Evolutionary conservation across 2,329 filamentous ascomycete species (phyloP).

Genomic region (Davidsoniella virescens): DNA sequence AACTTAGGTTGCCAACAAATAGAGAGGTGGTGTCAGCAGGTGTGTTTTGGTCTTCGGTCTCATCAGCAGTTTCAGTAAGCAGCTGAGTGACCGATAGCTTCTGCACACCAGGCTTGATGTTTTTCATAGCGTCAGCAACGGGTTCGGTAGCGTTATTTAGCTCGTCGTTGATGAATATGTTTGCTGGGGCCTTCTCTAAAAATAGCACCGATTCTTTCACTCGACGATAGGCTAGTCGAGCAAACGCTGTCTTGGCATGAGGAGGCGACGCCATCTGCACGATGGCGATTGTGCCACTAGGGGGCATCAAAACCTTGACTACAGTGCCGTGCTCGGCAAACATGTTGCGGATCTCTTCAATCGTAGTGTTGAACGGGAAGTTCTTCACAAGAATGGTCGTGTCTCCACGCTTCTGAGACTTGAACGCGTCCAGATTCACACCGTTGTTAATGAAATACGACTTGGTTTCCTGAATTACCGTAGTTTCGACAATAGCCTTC

Average conservation of each 20-base stretch:
- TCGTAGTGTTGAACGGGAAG: slow-evolving; percentile 67
- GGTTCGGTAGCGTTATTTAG: slow-evolving; percentile 18
- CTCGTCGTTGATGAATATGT: slow-evolving; percentile 43
- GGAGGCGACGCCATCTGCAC: slow-evolving; percentile 69
- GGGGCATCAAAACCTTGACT: slow-evolving; percentile 74
- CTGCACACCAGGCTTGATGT: slow-evolving; percentile 28
- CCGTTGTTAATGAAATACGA: slow-evolving; percentile 76
- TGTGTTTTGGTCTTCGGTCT: slow-evolving; percentile 39
- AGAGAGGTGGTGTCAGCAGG: slow-evolving; percentile 49
- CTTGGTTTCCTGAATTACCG: slow-evolving; percentile 92
- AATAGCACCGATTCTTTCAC: slow-evolving; percentile 85
- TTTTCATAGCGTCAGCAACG: slow-evolving; percentile 15
- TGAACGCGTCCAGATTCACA: slow-evolving; percentile 84
- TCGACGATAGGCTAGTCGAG: slow-evolving; percentile 71
- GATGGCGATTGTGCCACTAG: slow-evolving; percentile 83
- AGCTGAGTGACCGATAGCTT: slow-evolving; percentile 51
- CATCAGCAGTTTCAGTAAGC: slow-evolving; percentile 42
- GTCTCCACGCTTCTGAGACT: slow-evolving; percentile 68
- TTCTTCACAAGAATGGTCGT: slow-evolving; percentile 87
- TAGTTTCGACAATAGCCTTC: slow-evolving; percentile 91
- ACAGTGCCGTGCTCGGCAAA: slow-evolving; percentile 80
- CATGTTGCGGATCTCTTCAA: slow-evolving; percentile 60
- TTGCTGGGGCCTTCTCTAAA: slow-evolving; percentile 79
- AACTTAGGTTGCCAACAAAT: slow-evolving; percentile 89
- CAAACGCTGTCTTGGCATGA: slow-evolving; percentile 71